phyloP scores from a whole-genome alignment of 257 asterid genomes.

The Ajuga chamaepitys region DNA sequence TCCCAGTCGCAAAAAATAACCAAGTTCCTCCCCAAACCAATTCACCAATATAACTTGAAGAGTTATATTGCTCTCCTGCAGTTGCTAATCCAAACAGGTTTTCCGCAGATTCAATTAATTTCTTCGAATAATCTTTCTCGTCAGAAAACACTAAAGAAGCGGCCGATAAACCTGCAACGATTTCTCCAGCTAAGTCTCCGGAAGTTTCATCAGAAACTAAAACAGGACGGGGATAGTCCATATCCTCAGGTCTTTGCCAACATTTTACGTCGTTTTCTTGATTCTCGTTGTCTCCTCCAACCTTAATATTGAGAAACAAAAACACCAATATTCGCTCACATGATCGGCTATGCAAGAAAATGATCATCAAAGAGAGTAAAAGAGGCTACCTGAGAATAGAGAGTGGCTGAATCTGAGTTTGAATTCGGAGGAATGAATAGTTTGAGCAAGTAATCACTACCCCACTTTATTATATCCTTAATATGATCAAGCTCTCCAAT shows the following conservation, averaged over 20 bases:
- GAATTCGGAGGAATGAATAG: conserved; percentile 30
- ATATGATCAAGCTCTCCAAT: conserved; percentile 53
- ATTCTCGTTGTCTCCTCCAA: conserved; percentile 22
- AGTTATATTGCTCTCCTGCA: conserved; percentile 19
- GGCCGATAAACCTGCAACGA: conserved; percentile 52
- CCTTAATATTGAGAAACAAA: conserved; percentile 35
- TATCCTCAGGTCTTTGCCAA: conserved; percentile 65
- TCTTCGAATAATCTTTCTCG: conserved; percentile 19
- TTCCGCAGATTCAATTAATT: conserved; percentile 33
- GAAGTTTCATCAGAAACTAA: conserved; percentile 38
- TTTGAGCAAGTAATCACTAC: conserved; percentile 49
- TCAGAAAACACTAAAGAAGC: conserved; percentile 43
- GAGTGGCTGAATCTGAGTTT: conserved; percentile 17
- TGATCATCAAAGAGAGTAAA: background rate
- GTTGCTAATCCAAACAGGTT: conserved; percentile 23
- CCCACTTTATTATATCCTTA: conserved; percentile 53
- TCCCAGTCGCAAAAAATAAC: conserved; percentile 55
- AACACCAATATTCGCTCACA: background rate
- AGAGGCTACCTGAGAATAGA: conserved; percentile 45
- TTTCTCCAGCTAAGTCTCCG: conserved; percentile 57
- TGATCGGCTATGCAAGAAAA: background rate
- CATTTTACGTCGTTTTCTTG: conserved; percentile 36
- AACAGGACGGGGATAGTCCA: conserved; percentile 40
- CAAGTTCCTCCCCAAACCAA: conserved; percentile 52
- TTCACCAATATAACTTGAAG: conserved; percentile 43